Percentiles rank a stretch among this genome's conserved stretches.
Conservation (phyloP, 2,329 filamentous ascomycete genomes). For the Fusarium sp. region DNA sequence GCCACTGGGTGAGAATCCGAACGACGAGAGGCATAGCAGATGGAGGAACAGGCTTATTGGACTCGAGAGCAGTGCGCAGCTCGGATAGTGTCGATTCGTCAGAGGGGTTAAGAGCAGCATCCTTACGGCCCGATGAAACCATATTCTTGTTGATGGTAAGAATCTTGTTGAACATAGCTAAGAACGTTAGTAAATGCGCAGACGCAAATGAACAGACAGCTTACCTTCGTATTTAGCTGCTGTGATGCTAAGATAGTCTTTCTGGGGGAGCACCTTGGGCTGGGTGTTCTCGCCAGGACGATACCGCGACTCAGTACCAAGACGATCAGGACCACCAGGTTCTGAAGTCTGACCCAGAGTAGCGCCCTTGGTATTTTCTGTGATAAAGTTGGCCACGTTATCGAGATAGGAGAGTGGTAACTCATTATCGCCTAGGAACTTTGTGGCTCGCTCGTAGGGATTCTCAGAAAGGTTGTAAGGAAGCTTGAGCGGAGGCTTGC, state of each 20-base stretch:
- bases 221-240: slow-evolving; percentile 74
- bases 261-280: slow-evolving; percentile 78
- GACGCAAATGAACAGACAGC: slow-evolving; percentile 10
- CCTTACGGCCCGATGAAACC: slow-evolving; percentile 76
- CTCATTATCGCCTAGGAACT: slow-evolving; percentile 90
- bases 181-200: not conserved
- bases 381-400: slow-evolving; percentile 92
- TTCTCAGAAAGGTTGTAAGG: slow-evolving; percentile 94
- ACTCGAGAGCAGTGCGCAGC: slow-evolving; percentile 73
- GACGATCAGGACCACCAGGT: slow-evolving; percentile 72
- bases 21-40: slow-evolving; percentile 72
- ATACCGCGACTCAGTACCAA: slow-evolving; percentile 82
- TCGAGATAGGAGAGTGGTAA: slow-evolving; percentile 89
- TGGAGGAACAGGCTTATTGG: slow-evolving; percentile 60
- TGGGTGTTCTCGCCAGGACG: slow-evolving; percentile 68
- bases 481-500: slow-evolving; percentile 91
- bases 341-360: slow-evolving; percentile 74
- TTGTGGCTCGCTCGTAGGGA: slow-evolving; percentile 89
- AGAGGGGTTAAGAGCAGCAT: slow-evolving; percentile 76
- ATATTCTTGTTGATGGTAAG: slow-evolving; percentile 79
- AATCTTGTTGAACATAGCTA: slow-evolving; percentile 80
- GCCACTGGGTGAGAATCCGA: slow-evolving; percentile 82
- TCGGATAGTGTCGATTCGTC: slow-evolving; percentile 72
- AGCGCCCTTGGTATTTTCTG: slow-evolving; percentile 87
- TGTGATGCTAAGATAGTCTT: slow-evolving; percentile 80